phyloP scores from a whole-genome alignment of 345 rosid species.

The Brassica incana region DNA sequence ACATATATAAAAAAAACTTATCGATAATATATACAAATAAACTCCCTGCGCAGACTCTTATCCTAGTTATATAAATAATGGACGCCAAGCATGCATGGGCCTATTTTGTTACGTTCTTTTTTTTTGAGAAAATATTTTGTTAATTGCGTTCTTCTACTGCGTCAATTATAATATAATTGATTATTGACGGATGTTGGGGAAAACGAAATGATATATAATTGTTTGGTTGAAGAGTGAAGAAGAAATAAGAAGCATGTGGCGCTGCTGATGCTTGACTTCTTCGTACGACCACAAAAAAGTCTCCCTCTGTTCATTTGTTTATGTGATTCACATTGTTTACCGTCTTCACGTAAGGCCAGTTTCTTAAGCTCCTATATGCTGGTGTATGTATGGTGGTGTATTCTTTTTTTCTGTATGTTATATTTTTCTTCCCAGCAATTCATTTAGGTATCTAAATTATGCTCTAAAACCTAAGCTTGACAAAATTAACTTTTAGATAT shows the following conservation, averaged over 20 bases:
- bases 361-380: not conserved
- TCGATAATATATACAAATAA: too few relatives aligned
- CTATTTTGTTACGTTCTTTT: not conserved
- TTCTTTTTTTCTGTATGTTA: not conserved
- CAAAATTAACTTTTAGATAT: not conserved
- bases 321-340: slow-evolving; percentile 28
- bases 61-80: not conserved
- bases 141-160: not conserved
- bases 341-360: not conserved
- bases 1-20: too few relatives aligned
- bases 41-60: too few relatives aligned
- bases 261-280: slow-evolving; percentile 13
- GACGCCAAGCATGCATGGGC: slow-evolving; percentile 19
- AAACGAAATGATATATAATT: not conserved
- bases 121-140: too few relatives aligned
- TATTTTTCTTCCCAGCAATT: not conserved
- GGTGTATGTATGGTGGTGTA: not conserved
- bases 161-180: slow-evolving; percentile 1
- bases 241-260: slow-evolving; percentile 24
- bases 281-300: slow-evolving; percentile 11
- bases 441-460: not conserved
- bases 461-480: not conserved
- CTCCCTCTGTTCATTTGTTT: slow-evolving; percentile 11
- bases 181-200: not conserved
- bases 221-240: slow-evolving; percentile 19